Conservation (phyloP, 371 early-diverging fungal genomes). For the Lichtheimia ornata region DNA sequence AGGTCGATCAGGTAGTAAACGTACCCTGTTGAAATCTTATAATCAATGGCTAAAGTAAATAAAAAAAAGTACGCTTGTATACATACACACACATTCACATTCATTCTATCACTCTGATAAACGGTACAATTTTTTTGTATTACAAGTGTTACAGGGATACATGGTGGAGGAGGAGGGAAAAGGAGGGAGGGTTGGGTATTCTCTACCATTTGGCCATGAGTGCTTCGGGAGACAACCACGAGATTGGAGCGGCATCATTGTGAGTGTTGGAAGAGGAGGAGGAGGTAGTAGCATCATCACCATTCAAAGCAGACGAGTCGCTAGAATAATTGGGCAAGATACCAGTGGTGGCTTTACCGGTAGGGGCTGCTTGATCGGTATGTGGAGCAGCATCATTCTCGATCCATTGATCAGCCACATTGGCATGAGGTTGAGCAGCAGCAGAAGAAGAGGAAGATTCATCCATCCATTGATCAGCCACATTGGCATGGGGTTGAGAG, state of each 20-base stretch:
- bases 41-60: conserved; percentile 29
- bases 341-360: conserved; percentile 5
- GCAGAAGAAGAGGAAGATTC: background rate
- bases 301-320: too few species aligned
- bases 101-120: conserved; percentile 1
- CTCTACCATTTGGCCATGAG: conserved; percentile 13
- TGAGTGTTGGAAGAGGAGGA: background rate
- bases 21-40: conserved; percentile 65
- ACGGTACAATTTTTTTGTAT: conserved; percentile 5
- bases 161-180: background rate
- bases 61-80: conserved; percentile 1
- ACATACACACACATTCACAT: background rate
- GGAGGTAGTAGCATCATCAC: too few species aligned
- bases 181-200: background rate
- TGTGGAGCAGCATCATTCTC: background rate
- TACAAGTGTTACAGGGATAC: background rate
- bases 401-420: too few species aligned
- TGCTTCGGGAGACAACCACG: conserved; percentile 2
- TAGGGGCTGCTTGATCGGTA: background rate
- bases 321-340: too few species aligned
- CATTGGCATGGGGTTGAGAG: too few species aligned
- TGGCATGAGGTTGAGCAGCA: too few species aligned
- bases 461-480: background rate
- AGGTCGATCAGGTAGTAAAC: conserved; percentile 51
- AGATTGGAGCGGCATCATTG: conserved; percentile 3